Evolutionary conservation across 805 yeast genomes (phyloP).

Genomic region (Naumovozyma dairenensis): DNA sequence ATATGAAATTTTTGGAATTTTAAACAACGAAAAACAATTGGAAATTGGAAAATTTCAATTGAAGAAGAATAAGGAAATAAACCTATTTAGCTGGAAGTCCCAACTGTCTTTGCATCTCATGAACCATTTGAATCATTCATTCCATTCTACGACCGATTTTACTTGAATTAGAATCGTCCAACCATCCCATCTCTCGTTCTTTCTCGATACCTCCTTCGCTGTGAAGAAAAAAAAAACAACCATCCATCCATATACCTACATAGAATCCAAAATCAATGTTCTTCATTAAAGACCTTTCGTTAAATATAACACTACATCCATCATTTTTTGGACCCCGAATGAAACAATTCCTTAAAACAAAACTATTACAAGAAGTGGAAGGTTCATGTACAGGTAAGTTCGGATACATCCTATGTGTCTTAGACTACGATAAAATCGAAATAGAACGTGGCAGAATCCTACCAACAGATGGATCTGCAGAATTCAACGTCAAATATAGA

Average conservation of each 20-base stretch:
- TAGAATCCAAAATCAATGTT: conserved; percentile 30
- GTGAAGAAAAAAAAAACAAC: too few species aligned
- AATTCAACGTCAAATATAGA: conserved; percentile 88
- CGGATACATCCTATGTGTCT: conserved; percentile 92
- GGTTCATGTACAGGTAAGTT: conserved; percentile 98
- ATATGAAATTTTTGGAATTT: too few species aligned
- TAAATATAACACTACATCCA: conserved; percentile 90
- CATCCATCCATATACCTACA: too few species aligned
- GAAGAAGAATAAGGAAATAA: too few species aligned
- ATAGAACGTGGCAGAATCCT: conserved; percentile 89
- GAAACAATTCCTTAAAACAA: conserved; percentile 86
- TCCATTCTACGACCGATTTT: too few species aligned
- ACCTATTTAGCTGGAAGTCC: too few species aligned
- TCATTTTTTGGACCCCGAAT: conserved; percentile 96
- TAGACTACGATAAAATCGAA: conserved; percentile 89
- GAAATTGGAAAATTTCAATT: too few species aligned
- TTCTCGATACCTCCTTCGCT: neutral
- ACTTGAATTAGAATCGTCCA: too few species aligned
- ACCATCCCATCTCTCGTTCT: neutral
- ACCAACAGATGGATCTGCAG: conserved; percentile 90
- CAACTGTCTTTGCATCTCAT: too few species aligned
- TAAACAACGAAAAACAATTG: too few species aligned
- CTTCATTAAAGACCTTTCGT: conserved; percentile 72
- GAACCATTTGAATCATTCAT: too few species aligned
- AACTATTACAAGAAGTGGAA: conserved; percentile 88